A percentile compares a stretch with the other conserved stretches of the same genome.
Evolutionary conservation across 2,329 filamentous ascomycete species (phyloP).

Genomic region (Laburnicola sp.): DNA sequence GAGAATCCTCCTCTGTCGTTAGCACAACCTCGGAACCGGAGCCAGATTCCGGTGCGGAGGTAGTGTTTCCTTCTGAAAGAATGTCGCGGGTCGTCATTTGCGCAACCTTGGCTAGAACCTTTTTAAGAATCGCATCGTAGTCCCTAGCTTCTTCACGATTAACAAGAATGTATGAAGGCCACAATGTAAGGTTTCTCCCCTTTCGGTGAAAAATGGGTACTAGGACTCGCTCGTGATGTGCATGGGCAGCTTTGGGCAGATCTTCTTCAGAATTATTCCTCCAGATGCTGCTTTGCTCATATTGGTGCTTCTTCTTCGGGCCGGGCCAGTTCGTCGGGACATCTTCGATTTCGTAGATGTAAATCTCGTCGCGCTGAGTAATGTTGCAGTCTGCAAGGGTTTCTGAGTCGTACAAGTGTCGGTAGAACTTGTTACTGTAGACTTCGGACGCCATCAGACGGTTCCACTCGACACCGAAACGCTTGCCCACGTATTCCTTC

Average conservation of each 20-base stretch:
- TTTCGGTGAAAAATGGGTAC: conserved; percentile 70
- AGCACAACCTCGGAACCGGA: conserved; percentile 71
- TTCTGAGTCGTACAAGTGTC: conserved; percentile 70
- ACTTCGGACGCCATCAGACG: conserved; percentile 80
- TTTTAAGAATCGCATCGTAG: conserved; percentile 75
- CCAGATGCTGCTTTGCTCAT: conserved; percentile 51
- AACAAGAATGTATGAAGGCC: conserved; percentile 73
- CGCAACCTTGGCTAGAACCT: conserved; percentile 74
- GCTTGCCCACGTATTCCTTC: conserved; percentile 64
- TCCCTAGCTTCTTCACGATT: conserved; percentile 70
- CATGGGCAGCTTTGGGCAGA: conserved; percentile 59
- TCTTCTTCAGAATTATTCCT: conserved; percentile 53
- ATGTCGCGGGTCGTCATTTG: conserved; percentile 74
- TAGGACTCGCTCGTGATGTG: conserved; percentile 66
- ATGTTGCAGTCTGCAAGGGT: conserved; percentile 73
- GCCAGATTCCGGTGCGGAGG: conserved; percentile 54
- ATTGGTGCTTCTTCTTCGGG: conserved; percentile 46
- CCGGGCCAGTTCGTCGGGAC: conserved; percentile 76
- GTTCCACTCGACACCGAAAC: conserved; percentile 58
- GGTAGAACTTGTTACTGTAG: conserved; percentile 83
- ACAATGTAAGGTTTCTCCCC: conserved; percentile 10
- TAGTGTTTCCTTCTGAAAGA: conserved; percentile 57
- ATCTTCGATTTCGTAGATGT: conserved; percentile 76
- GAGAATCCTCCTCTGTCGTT: conserved; percentile 63
- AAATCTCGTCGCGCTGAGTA: conserved; percentile 62